Percentiles rank a stretch among this genome's conserved stretches.
Evolutionary conservation across 2,329 filamentous ascomycete species (phyloP).

Genomic region (Epichloe gansuensis): DNA sequence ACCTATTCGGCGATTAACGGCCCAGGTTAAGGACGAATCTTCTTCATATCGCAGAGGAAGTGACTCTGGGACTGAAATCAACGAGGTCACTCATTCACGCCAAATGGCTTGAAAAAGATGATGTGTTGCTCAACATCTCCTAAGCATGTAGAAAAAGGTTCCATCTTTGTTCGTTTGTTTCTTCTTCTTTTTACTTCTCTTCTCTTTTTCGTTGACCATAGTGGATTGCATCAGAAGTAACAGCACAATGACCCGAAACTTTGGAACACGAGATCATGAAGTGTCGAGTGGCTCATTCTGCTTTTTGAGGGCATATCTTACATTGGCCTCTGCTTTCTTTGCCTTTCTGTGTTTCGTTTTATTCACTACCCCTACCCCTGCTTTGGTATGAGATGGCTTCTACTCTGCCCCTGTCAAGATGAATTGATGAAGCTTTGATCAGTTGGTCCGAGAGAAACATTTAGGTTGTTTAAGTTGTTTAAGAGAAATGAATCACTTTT

Average conservation of each 20-base stretch:
- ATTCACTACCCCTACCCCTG: neutral
- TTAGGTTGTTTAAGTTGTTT: slow-evolving; percentile 2
- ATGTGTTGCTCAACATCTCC: neutral
- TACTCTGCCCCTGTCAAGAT: neutral
- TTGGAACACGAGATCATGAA: slow-evolving; percentile 1
- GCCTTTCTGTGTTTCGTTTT: neutral
- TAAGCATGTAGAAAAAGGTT: neutral
- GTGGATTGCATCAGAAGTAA: neutral
- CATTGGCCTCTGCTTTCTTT: neutral
- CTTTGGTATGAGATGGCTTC: neutral
- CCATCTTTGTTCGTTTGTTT: neutral
- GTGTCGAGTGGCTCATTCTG: neutral
- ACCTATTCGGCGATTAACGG: slow-evolving; percentile 20
- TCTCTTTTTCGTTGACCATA: neutral
- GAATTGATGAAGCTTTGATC: slow-evolving; percentile 2
- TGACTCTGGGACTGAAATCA: slow-evolving; percentile 26
- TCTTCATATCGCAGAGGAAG: slow-evolving; percentile 20
- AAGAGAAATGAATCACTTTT: neutral
- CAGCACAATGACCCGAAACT: neutral
- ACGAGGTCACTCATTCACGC: slow-evolving; percentile 14
- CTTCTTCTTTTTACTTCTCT: neutral
- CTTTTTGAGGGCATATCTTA: neutral
- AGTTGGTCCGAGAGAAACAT: slow-evolving; percentile 2
- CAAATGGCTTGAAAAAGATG: slow-evolving; percentile 6
- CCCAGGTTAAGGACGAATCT: slow-evolving; percentile 16